A percentile compares a stretch with the other conserved stretches of the same genome.
Evolutionary conservation across 805 yeast species (phyloP).

Genomic region (Candida krabiensis): DNA sequence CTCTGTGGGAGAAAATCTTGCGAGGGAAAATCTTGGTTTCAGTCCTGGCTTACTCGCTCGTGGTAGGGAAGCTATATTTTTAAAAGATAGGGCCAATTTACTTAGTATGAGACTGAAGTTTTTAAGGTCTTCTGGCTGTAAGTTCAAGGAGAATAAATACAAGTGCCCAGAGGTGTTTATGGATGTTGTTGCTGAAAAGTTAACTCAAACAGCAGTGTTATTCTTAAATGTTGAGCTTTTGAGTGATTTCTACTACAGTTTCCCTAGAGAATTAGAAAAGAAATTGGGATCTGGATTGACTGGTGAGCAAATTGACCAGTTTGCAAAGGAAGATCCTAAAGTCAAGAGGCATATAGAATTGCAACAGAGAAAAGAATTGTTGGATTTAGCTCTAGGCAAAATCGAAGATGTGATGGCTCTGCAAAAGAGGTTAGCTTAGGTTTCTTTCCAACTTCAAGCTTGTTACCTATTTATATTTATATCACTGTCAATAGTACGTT

Average conservation of each 20-base stretch:
- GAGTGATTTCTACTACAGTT: constrained; percentile 93
- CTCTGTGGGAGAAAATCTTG: constrained; percentile 36
- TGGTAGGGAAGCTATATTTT: constrained; percentile 83
- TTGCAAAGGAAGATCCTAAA: constrained; percentile 94
- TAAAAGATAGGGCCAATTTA: constrained; percentile 69
- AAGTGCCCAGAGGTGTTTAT: constrained; percentile 93
- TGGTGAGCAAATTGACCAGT: constrained; percentile 76
- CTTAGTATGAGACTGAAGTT: constrained; percentile 75
- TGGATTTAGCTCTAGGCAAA: constrained; percentile 80
- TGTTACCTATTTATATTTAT: too few relatives aligned
- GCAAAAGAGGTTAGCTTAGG: constrained; percentile 38
- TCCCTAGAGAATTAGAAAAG: constrained; percentile 89
- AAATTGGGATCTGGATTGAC: constrained; percentile 63
- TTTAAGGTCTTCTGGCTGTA: constrained; percentile 74
- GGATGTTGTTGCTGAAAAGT: constrained; percentile 87
- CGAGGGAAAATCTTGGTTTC: constrained; percentile 81
- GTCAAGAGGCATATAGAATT: constrained; percentile 87
- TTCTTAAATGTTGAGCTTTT: constrained; percentile 91
- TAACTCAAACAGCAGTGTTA: constrained; percentile 89
- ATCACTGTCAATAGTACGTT: too few relatives aligned
- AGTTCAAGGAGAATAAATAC: constrained; percentile 74
- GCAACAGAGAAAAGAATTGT: constrained; percentile 87
- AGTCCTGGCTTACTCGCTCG: constrained; percentile 69
- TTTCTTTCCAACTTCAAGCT: not conserved
- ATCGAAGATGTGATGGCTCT: constrained; percentile 81